Percentiles rank a stretch among this genome's conserved stretches.
phyloP scores from a whole-genome alignment of 805 yeast genomes.

The Metschnikowia hibisci region DNA sequence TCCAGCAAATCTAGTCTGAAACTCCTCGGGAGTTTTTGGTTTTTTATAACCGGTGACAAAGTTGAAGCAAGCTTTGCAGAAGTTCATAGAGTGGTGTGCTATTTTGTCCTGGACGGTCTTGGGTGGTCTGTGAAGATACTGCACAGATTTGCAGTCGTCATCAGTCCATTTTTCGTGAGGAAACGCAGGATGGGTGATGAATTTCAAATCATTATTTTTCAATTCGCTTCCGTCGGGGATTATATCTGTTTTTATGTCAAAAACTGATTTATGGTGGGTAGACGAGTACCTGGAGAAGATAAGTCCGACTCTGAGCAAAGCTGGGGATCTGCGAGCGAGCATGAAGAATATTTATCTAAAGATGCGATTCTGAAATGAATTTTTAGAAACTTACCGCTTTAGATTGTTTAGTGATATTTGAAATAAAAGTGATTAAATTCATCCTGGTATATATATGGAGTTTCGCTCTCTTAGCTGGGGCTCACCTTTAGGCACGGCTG shows the following conservation, averaged over 20 bases:
- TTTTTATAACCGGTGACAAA: conserved; percentile 61
- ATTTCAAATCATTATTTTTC: conserved; percentile 30
- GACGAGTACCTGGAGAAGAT: conserved; percentile 1
- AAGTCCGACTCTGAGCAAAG: conserved; percentile 7
- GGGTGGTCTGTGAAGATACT: conserved; percentile 52
- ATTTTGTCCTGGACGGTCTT: conserved; percentile 45
- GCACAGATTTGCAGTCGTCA: conserved; percentile 35
- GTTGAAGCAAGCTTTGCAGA: conserved; percentile 53
- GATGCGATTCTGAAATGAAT: no score
- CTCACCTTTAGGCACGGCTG: no score
- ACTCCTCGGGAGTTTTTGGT: conserved; percentile 37
- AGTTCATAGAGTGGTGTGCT: conserved; percentile 45
- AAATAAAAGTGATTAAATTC: no score
- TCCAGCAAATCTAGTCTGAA: conserved; percentile 28
- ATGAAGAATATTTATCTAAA: no score
- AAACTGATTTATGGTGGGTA: conserved; percentile 1
- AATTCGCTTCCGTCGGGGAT: conserved; percentile 10
- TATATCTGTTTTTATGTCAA: conserved; percentile 15
- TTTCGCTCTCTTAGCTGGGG: no score
- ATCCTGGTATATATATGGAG: no score
- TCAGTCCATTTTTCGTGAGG: conserved; percentile 32
- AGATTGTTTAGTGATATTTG: no score
- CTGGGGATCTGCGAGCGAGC: conserved; percentile 8
- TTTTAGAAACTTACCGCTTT: no score
- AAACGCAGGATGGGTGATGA: conserved; percentile 39